phyloP scores from a whole-genome alignment of 1,284 basidiomycete genomes.

The Trichosporon sp. region DNA sequence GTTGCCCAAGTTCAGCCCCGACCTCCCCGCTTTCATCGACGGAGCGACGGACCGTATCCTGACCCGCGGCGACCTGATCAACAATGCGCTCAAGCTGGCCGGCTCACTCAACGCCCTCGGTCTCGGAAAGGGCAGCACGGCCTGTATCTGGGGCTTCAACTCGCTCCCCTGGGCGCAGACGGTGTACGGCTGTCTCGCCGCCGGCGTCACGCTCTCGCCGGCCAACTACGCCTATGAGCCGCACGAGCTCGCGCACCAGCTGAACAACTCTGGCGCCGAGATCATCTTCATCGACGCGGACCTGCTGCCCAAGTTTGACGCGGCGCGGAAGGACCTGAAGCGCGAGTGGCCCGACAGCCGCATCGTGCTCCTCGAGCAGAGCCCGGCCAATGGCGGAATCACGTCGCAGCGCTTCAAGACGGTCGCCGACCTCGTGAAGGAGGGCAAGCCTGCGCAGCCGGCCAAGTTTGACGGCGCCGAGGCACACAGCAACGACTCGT shows the following conservation, averaged over 20 bases:
- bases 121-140: constrained; percentile 43
- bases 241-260: constrained; percentile 53
- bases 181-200: constrained; percentile 61
- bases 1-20: constrained; percentile 42
- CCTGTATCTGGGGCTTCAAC: constrained; percentile 59
- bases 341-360: constrained; percentile 28
- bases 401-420: neutral
- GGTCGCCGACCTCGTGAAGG: neutral
- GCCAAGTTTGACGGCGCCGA: constrained; percentile 27
- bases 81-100: constrained; percentile 65
- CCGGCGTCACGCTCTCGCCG: constrained; percentile 44
- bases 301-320: constrained; percentile 55
- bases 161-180: constrained; percentile 66
- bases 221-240: constrained; percentile 41
- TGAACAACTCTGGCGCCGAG: constrained; percentile 62
- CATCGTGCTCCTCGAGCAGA: constrained; percentile 40
- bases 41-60: constrained; percentile 64
- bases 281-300: constrained; percentile 64
- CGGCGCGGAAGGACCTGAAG: constrained; percentile 33
- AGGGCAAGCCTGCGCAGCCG: constrained; percentile 15
- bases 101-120: constrained; percentile 59
- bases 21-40: constrained; percentile 67
- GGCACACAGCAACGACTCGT: constrained; percentile 22
- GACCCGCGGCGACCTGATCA: constrained; percentile 63
- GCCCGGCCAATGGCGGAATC: neutral